These are phyloP conservation scores for Pisolithus marmoratus DNA, from an alignment of 768 basidiomycete genomes.

Conservation along the genomic window DNA sequence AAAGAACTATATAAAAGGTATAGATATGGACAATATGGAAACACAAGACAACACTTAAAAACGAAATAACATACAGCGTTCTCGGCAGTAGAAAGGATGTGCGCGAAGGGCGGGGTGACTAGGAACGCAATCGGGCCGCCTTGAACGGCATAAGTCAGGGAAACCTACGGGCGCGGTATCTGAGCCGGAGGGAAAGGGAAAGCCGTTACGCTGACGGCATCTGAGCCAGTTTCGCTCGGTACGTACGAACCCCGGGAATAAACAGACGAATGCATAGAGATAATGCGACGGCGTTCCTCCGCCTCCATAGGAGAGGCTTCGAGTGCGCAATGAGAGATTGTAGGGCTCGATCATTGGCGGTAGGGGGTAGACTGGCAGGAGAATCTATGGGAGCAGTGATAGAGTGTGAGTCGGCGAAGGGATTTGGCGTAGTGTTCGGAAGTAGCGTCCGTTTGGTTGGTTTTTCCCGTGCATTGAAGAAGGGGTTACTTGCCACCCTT, in stretches of 20 bases:
- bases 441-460: slow-evolving; percentile 14
- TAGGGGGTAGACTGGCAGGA: slow-evolving; percentile 20
- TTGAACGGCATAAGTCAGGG: not conserved
- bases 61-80: slow-evolving; percentile 10
- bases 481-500: slow-evolving; percentile 20
- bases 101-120: slow-evolving; percentile 1
- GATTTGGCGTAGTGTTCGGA: slow-evolving; percentile 13
- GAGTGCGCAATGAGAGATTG: slow-evolving; percentile 61
- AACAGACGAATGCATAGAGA: slow-evolving; percentile 57
- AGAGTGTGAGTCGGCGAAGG: slow-evolving; percentile 37
- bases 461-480: slow-evolving; percentile 38
- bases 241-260: slow-evolving; percentile 25
- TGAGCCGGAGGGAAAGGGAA: slow-evolving; percentile 27
- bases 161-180: slow-evolving; percentile 6
- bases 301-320: slow-evolving; percentile 43
- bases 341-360: slow-evolving; percentile 49
- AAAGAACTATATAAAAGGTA: not conserved
- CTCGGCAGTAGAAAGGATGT: slow-evolving; percentile 7
- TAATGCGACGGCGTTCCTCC: slow-evolving; percentile 46
- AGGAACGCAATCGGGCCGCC: not conserved
- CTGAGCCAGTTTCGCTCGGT: slow-evolving; percentile 20
- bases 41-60: not conserved
- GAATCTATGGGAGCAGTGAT: slow-evolving; percentile 25
- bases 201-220: slow-evolving; percentile 19
- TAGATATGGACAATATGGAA: not conserved